phyloP scores from a whole-genome alignment of 2,329 filamentous ascomycete genomes.

The Graphilbum fragrans region DNA sequence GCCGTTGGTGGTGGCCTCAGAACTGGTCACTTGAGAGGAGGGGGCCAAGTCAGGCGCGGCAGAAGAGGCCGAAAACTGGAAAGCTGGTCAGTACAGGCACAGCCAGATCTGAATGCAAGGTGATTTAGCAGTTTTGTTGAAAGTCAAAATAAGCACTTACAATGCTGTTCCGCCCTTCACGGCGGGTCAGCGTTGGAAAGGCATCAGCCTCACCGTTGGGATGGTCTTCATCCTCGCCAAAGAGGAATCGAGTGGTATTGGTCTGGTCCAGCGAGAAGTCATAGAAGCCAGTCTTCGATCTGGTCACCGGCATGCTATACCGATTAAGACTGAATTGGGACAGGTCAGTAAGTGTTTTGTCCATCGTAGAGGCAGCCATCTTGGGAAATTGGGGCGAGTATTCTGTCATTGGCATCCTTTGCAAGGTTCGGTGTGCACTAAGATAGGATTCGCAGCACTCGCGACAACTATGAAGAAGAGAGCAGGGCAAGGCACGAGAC shows the following conservation, averaged over 20 bases:
- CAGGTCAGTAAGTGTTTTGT: constrained; percentile 7
- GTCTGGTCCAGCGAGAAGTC: constrained; percentile 62
- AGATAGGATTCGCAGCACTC: too few relatives aligned
- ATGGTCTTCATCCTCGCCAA: constrained; percentile 59
- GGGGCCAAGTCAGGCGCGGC: constrained; percentile 70
- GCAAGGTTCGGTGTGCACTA: too few relatives aligned
- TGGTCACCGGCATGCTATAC: constrained; percentile 85
- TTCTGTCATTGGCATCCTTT: too few relatives aligned
- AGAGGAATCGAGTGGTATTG: constrained; percentile 76
- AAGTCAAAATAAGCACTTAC: constrained; percentile 23
- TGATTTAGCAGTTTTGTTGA: neutral
- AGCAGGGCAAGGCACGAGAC: too few relatives aligned
- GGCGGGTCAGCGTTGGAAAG: constrained; percentile 73
- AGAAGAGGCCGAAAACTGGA: constrained; percentile 65
- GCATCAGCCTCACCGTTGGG: constrained; percentile 54
- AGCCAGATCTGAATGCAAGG: neutral
- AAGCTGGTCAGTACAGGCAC: constrained; percentile 1
- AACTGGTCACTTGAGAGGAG: constrained; percentile 52
- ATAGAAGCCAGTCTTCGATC: constrained; percentile 53
- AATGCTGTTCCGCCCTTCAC: constrained; percentile 33
- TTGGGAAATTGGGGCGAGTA: too few relatives aligned
- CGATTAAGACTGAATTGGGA: constrained; percentile 57
- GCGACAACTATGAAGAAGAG: too few relatives aligned
- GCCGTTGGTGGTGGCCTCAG: constrained; percentile 38
- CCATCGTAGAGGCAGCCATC: too few relatives aligned